phyloP scores from a whole-genome alignment of 805 yeast genomes.

The Candida hispaniensis region DNA sequence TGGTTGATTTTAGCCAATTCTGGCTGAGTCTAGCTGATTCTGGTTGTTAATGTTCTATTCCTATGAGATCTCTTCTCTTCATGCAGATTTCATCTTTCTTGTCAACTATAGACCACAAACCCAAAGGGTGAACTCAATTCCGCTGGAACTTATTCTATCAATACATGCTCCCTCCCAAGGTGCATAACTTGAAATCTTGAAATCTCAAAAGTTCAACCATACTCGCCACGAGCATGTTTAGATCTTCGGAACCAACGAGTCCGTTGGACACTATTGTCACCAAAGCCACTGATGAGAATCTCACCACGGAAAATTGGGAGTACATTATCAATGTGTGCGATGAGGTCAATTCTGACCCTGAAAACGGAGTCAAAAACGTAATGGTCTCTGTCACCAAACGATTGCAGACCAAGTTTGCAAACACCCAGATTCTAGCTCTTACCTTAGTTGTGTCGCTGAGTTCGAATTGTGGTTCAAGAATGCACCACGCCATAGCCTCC shows the following conservation, averaged over 20 bases:
- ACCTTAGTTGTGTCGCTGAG: constrained; percentile 47
- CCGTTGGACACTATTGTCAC: constrained; percentile 19
- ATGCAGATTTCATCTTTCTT: too few species aligned
- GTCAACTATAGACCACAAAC: too few species aligned
- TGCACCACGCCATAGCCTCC: constrained; percentile 53
- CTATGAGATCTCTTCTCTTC: too few species aligned
- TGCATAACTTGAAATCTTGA: too few species aligned
- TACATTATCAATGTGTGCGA: constrained; percentile 57
- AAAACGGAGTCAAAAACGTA: constrained; percentile 40
- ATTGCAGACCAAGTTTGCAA: constrained; percentile 46
- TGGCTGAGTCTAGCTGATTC: too few species aligned
- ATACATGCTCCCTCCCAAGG: too few species aligned
- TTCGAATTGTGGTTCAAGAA: constrained; percentile 66
- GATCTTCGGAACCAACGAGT: constrained; percentile 12
- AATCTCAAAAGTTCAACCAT: too few species aligned
- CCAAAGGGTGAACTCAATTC: too few species aligned
- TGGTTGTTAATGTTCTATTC: too few species aligned
- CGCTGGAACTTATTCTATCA: too few species aligned
- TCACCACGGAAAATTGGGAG: constrained; percentile 60
- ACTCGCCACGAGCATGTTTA: constrained; percentile 4
- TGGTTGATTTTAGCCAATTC: too few species aligned
- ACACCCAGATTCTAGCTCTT: constrained; percentile 50
- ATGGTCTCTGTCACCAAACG: constrained; percentile 39
- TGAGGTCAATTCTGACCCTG: constrained; percentile 49
- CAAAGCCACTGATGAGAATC: constrained; percentile 52